These are phyloP conservation scores for Passiflora organensis DNA, from an alignment of 345 rosid species.

Conservation along the genomic window DNA sequence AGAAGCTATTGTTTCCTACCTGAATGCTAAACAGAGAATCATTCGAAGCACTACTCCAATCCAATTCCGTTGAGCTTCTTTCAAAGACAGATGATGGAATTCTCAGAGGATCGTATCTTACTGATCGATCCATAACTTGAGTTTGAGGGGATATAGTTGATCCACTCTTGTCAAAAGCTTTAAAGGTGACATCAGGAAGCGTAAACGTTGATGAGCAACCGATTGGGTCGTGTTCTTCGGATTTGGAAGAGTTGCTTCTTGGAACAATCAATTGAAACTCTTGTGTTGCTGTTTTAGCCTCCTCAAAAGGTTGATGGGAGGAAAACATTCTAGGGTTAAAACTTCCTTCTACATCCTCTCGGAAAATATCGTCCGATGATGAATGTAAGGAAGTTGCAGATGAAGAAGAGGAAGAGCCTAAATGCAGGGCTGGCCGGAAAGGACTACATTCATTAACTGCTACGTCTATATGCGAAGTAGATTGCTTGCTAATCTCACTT, in stretches of 20 bases:
- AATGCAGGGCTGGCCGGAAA: too few species aligned
- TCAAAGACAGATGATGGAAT: slow-evolving; percentile 56
- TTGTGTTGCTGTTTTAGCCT: slow-evolving; percentile 1
- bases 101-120: slow-evolving; percentile 40
- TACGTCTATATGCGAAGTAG: slow-evolving; percentile 4
- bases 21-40: slow-evolving; percentile 75
- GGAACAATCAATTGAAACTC: slow-evolving; percentile 2
- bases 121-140: slow-evolving; percentile 67
- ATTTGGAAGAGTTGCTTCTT: slow-evolving; percentile 14
- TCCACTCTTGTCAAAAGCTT: slow-evolving; percentile 13
- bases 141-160: slow-evolving; percentile 51
- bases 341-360: background rate
- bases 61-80: slow-evolving; percentile 34
- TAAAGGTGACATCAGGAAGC: slow-evolving; percentile 37
- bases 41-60: slow-evolving; percentile 60
- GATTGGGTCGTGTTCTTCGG: slow-evolving; percentile 15
- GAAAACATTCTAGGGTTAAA: background rate
- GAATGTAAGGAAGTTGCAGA: slow-evolving; percentile 34
- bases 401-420: slow-evolving; percentile 34
- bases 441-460: too few species aligned
- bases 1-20: slow-evolving; percentile 52
- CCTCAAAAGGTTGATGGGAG: background rate
- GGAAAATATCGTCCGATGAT: background rate
- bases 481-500: slow-evolving; percentile 3
- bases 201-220: slow-evolving; percentile 24